Evolutionary conservation across 192 early-diverging fungal species (phyloP), one percentile per base, ranked within the genome.

Genomic region (Gamsiella multidivaricata): DNA sequence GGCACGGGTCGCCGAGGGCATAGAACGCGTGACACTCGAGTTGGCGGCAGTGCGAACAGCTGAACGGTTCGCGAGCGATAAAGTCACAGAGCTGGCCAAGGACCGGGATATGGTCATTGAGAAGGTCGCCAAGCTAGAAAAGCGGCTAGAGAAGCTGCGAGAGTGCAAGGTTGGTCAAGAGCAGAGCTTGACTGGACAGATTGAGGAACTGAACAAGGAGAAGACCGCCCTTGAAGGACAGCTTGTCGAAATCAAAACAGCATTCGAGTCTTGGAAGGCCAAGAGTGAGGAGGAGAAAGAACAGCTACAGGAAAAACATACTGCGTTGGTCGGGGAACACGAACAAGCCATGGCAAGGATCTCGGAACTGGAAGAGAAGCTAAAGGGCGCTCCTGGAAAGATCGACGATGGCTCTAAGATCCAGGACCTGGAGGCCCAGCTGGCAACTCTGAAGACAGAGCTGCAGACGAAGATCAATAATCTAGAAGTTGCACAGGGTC

Each of bases 1-100:
- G 41, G 63, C 64, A 5, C 56, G 72, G 0, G 72, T 76, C 3
- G 56, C 72, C 5, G 64, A 76, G 14, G 72, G 64, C 4, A 76
- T 76, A 34, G 72, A 76, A 18, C 50, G 72, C 6, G 65, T 76
- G 17, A 59, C 41, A 1, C 58, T 76, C 18, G 72, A 76, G 23
- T 42, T 76, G 43, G 64, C 55, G 6, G 72, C 72, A 15, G 72
- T 76, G 33, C 51, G 58, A 23, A 67, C 72, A 0, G 72, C 72
- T 0, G 72, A 76, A 29, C 63, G 72, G 14, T 76, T 76, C 25
- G 72, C 72, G 3, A 67, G 64, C 25, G 33, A 56, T 3, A 76
- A 76, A 45, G 72, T 76, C 7, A 76, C 72, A 28, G 72, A 76
- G 22, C 42, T 76, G 1, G 56, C 64, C 43, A 76, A 76, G 52